These are phyloP conservation scores for Orbilia ellipsospora DNA, from an alignment of 2,329 filamentous ascomycete species.

Conservation along the genomic window DNA sequence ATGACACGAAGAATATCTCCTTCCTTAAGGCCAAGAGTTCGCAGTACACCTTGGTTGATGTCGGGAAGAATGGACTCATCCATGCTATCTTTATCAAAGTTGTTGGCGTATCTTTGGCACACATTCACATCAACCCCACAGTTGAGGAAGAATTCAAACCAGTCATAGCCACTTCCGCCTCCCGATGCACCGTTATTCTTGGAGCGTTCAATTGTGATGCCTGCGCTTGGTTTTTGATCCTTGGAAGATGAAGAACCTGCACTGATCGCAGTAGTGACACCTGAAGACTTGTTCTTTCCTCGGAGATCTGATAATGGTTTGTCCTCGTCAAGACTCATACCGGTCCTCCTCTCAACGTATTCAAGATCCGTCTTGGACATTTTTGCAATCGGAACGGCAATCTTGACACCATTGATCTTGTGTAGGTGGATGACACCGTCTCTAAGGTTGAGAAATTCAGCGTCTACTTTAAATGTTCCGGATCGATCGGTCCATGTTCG, in stretches of 20 bases:
- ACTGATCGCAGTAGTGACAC: constrained; percentile 63
- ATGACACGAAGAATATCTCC: constrained; percentile 97
- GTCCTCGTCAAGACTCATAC: constrained; percentile 87
- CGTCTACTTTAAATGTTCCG: constrained; percentile 96
- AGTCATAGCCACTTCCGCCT: constrained; percentile 77
- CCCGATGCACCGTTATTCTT: constrained; percentile 68
- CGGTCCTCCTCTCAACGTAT: constrained; percentile 89
- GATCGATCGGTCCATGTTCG: constrained; percentile 95
- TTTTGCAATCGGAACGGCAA: constrained; percentile 92
- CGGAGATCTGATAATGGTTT: constrained; percentile 88
- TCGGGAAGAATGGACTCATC: constrained; percentile 92
- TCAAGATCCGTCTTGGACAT: constrained; percentile 97
- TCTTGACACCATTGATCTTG: constrained; percentile 98
- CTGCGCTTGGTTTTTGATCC: constrained; percentile 58
- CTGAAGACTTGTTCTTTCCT: constrained; percentile 60
- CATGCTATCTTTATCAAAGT: constrained; percentile 92
- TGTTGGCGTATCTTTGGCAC: constrained; percentile 92
- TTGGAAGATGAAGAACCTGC: constrained; percentile 57
- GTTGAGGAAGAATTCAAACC: constrained; percentile 97
- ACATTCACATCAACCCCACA: constrained; percentile 92
- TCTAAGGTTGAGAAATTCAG: constrained; percentile 91
- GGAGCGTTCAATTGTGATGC: constrained; percentile 60
- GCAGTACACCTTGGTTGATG: constrained; percentile 82
- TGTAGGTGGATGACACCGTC: constrained; percentile 98
- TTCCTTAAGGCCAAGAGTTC: constrained; percentile 91